Conservation (phyloP, 768 basidiomycete genomes). For the Lactarius sp. region DNA sequence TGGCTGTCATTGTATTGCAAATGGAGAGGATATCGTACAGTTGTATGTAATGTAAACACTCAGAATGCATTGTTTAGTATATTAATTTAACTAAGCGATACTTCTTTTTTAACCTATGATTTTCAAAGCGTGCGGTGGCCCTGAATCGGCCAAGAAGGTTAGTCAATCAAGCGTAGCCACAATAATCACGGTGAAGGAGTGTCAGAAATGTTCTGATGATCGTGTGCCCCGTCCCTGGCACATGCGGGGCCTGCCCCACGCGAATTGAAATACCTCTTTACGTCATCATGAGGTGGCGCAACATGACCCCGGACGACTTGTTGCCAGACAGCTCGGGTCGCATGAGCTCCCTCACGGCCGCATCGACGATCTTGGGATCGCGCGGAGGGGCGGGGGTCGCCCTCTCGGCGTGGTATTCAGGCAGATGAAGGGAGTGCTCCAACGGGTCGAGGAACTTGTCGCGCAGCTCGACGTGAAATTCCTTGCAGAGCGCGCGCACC, state of each 20-base stretch:
- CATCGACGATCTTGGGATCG: not conserved
- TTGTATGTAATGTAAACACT: not conserved
- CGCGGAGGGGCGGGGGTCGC: not conserved
- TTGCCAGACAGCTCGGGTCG: too few relatives aligned
- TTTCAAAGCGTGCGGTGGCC: not conserved
- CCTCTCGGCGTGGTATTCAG: not conserved
- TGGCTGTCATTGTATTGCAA: not conserved
- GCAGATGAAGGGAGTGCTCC: not conserved
- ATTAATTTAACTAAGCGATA: not conserved
- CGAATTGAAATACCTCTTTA: not conserved
- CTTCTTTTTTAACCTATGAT: not conserved
- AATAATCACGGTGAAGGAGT: not conserved
- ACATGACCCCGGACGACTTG: not conserved
- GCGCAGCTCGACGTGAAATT: not conserved
- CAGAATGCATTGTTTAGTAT: not conserved
- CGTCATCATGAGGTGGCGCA: not conserved
- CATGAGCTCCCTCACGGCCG: not conserved
- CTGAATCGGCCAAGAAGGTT: not conserved
- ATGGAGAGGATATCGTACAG: not conserved
- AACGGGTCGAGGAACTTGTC: not conserved
- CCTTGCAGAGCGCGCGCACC: not conserved
- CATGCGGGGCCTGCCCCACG: not conserved
- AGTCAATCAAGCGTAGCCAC: not conserved
- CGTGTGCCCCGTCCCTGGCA: not conserved
- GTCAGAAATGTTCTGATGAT: not conserved